Base-by-base conservation (phyloP, 257 asterid species). In the Solanum medicagineum region DNA sequence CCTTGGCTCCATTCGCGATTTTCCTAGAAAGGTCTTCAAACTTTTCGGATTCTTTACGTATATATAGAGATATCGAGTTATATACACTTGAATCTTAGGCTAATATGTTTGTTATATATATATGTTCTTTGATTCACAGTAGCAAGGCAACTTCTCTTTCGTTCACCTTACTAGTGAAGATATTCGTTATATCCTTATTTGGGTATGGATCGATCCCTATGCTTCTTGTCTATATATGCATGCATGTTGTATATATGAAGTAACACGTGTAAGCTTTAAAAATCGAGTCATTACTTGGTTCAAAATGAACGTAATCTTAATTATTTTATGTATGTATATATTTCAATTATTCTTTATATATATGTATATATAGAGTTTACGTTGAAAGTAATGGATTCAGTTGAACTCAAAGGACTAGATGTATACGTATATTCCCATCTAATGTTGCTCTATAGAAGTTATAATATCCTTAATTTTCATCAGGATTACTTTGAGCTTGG, bases 1-100 rank as follows among this genome's bases (percentile, higher is more conserved):
- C 84, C 80, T 73, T 93, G 85, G 92, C 92, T 47, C 97, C 97
- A 1, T 90, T 93, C 32, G 93, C 95, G 13, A 88, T 88, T 85
- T 88, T 90, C 81, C 70, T 75, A 6, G 89, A 89, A 79, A 86
- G 91, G 91, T 89, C 47, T 20, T 60, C 13, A 32, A 19, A 42
- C 20, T 45, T 40, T 60, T 22, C 42, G 42, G 0, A 36, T 45
- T 14, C 22, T n/a, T 5, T 55, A 1, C 26, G 0, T 57, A n/a
- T 44, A 0, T 40, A 10, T 7, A 44, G 8, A 2, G 4, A 5
- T 14, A 49, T 32, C 36, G 36, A 32, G 36, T 32, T 44, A 22
- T 29, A 10, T 12, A 22, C 3, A 47, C n/a, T 74, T 74, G 8
- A 47, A 47, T 74, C 4, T 22, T 49, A 47, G 3, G 22, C 81